Conservation (phyloP, 768 basidiomycete genomes). For the Phanerodontia chrysosporium region DNA sequence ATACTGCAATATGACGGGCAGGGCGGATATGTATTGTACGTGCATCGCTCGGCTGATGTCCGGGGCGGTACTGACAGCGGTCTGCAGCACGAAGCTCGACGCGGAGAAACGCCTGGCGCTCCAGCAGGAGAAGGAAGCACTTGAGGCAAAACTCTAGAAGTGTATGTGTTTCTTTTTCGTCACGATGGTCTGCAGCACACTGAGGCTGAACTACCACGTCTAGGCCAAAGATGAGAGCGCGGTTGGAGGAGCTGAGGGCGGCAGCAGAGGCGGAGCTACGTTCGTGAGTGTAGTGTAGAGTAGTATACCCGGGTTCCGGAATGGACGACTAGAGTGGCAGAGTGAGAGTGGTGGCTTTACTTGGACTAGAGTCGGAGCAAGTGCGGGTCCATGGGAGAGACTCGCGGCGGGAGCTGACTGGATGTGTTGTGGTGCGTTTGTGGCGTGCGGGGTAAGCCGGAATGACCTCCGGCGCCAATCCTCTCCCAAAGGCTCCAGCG, state of each 20-base stretch:
- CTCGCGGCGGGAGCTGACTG: background rate
- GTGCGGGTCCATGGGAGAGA: background rate
- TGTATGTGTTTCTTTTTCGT: slow-evolving; percentile 48
- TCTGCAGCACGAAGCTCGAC: slow-evolving; percentile 75
- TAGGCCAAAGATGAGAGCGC: slow-evolving; percentile 78
- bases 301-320: background rate
- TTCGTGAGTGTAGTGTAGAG: background rate
- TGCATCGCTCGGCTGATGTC: slow-evolving; percentile 14
- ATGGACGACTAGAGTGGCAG: background rate
- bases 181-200: background rate
- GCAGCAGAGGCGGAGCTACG: slow-evolving; percentile 18
- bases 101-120: slow-evolving; percentile 85
- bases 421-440: too few relatives aligned
- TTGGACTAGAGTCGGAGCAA: too few relatives aligned
- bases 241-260: slow-evolving; percentile 62
- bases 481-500: background rate
- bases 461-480: slow-evolving; percentile 2
- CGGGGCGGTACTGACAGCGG: background rate
- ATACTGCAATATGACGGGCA: slow-evolving; percentile 92
- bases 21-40: slow-evolving; percentile 93
- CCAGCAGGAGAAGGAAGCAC: slow-evolving; percentile 89
- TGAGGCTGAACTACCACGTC: background rate
- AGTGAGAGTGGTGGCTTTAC: background rate
- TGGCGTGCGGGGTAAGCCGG: slow-evolving; percentile 12
- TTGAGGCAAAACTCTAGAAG: slow-evolving; percentile 86